Conservation (phyloP, 2,329 filamentous ascomycete genomes). For the Aurifilum marmelostoma region DNA sequence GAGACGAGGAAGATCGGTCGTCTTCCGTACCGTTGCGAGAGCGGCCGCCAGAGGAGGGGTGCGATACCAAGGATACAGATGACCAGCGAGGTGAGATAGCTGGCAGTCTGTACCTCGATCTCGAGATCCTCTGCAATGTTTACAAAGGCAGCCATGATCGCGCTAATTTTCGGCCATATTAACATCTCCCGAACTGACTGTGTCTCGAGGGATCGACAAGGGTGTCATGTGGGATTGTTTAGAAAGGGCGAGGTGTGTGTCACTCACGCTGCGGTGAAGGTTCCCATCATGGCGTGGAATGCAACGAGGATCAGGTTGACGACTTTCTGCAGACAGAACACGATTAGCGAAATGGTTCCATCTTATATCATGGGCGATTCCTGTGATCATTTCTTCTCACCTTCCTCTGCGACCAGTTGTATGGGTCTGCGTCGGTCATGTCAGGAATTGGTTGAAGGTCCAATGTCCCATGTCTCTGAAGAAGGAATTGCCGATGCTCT, state of each 20-base stretch:
- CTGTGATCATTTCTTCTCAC: constrained; percentile 33
- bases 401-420: constrained; percentile 59
- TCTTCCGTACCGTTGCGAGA: constrained; percentile 57
- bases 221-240: not conserved
- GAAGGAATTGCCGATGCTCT: constrained; percentile 53
- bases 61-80: constrained; percentile 57
- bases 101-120: constrained; percentile 50
- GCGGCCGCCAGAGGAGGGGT: constrained; percentile 60
- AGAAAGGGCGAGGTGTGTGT: not conserved
- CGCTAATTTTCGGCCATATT: constrained; percentile 35
- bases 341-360: not conserved
- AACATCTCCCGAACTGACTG: not conserved
- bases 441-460: constrained; percentile 57
- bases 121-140: constrained; percentile 55
- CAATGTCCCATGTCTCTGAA: constrained; percentile 56
- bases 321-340: constrained; percentile 47
- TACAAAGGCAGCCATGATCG: constrained; percentile 58
- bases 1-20: constrained; percentile 56
- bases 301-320: constrained; percentile 57
- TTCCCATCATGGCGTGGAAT: constrained; percentile 52
- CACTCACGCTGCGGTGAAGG: constrained; percentile 23
- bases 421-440: constrained; percentile 54
- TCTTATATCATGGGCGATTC: not conserved
- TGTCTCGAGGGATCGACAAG: not conserved
- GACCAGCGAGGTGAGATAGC: constrained; percentile 59